Percentiles rank a stretch among this genome's conserved stretches.
Evolutionary conservation across 306 rosid genomes (phyloP).

Genomic region (Citrullus colocynthis): DNA sequence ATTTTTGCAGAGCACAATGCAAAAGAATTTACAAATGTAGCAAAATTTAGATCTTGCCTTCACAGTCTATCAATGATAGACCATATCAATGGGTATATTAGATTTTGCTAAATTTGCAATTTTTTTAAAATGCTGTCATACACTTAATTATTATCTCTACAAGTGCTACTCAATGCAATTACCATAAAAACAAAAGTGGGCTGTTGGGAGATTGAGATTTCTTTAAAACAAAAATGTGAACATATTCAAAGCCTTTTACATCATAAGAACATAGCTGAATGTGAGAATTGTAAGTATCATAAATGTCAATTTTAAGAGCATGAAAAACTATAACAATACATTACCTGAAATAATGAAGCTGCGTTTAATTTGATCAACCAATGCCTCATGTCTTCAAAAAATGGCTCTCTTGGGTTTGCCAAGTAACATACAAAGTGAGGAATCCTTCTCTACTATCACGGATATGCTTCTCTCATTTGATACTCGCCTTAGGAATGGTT

Average conservation of each 20-base stretch:
- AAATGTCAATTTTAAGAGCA: background rate
- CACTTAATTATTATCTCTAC: no score
- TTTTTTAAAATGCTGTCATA: no score
- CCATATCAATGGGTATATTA: no score
- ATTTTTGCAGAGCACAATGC: no score
- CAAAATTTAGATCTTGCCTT: no score
- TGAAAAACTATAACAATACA: background rate
- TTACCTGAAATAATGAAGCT: background rate
- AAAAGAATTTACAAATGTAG: no score
- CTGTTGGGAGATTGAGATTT: background rate
- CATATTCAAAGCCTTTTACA: background rate
- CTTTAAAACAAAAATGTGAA: background rate
- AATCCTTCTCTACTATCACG: background rate
- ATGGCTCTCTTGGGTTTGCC: background rate
- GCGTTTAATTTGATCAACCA: background rate
- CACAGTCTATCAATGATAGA: no score
- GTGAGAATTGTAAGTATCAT: background rate
- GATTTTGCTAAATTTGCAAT: no score
- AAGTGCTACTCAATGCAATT: no score
- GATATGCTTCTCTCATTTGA: conserved; percentile 27
- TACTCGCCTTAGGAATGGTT: conserved; percentile 54
- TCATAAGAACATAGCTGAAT: background rate
- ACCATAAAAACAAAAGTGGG: no score
- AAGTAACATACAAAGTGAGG: background rate
- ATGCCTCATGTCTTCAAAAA: background rate